A percentile compares a stretch with the other conserved stretches of the same genome.
Conservation (phyloP, 179 eudicot genomes). For the Camellia oleifera region DNA sequence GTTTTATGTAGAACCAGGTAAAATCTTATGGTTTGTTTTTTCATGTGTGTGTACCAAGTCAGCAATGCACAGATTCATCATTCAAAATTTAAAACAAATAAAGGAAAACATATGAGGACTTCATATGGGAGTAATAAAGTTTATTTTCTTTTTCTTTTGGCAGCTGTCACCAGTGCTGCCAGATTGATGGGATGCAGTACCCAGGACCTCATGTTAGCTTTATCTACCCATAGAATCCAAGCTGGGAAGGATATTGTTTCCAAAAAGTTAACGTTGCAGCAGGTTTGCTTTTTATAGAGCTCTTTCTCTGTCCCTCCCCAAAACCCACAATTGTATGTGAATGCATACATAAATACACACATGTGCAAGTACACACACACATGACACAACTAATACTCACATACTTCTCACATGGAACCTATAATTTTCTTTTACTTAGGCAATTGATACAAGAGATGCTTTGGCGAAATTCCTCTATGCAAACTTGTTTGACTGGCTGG, state of each 20-base stretch:
- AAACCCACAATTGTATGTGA: background rate
- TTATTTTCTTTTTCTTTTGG: slow-evolving; percentile 20
- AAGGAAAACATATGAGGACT: background rate
- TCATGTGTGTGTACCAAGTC: background rate
- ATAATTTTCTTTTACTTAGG: slow-evolving; percentile 40
- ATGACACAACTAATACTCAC: background rate
- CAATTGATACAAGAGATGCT: slow-evolving; percentile 83
- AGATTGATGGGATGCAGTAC: slow-evolving; percentile 71
- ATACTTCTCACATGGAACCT: background rate
- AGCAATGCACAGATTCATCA: background rate
- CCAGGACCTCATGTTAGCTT: slow-evolving; percentile 53
- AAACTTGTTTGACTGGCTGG: slow-evolving; percentile 86
- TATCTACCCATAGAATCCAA: slow-evolving; percentile 64
- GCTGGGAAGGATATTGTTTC: slow-evolving; percentile 75
- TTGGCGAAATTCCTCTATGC: slow-evolving; percentile 84
- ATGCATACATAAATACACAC: background rate
- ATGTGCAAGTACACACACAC: background rate
- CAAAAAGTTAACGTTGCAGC: slow-evolving; percentile 60
- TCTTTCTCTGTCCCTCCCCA: background rate
- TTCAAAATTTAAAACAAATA: background rate
- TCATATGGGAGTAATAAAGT: background rate
- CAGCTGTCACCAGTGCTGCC: slow-evolving; percentile 66
- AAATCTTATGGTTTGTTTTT: background rate
- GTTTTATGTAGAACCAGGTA: background rate
- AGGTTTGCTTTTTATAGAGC: slow-evolving; percentile 41